phyloP scores from a whole-genome alignment of 768 basidiomycete genomes.

The Dacryopinax primogenitus region DNA sequence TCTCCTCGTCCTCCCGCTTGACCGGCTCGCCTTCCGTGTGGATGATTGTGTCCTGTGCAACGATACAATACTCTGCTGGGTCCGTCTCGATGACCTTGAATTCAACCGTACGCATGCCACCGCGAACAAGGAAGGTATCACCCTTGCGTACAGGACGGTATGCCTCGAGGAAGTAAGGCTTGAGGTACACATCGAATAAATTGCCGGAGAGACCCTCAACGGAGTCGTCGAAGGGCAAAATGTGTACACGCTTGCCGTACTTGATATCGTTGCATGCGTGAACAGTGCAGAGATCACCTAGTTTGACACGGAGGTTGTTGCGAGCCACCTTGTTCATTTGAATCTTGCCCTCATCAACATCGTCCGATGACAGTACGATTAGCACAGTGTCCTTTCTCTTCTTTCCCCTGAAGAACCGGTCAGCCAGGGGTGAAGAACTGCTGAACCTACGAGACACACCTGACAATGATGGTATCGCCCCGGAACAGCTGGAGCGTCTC shows the following conservation, averaged over 20 bases:
- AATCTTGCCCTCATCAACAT: conserved; percentile 95
- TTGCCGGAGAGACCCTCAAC: conserved; percentile 96
- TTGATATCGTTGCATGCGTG: conserved; percentile 96
- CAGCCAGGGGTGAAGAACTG: background rate
- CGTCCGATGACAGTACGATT: conserved; percentile 88
- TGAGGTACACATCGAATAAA: conserved; percentile 96
- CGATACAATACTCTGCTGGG: conserved; percentile 95
- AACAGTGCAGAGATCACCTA: conserved; percentile 90
- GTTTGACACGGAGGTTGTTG: conserved; percentile 94
- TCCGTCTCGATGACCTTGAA: conserved; percentile 99
- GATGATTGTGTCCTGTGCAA: conserved; percentile 97
- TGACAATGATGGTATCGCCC: conserved; percentile 89
- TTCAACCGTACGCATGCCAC: conserved; percentile 96
- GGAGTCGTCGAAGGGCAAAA: conserved; percentile 96
- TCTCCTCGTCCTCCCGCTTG: conserved; percentile 97
- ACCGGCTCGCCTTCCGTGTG: conserved; percentile 97
- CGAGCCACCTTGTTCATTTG: conserved; percentile 99
- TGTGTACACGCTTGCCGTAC: conserved; percentile 94
- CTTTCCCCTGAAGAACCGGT: conserved; percentile 56
- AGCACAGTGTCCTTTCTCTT: conserved; percentile 92
- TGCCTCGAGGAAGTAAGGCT: conserved; percentile 97
- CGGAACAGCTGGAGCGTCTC: conserved; percentile 85
- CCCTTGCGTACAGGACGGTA: conserved; percentile 94
- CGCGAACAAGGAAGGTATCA: conserved; percentile 97
- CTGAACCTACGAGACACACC: conserved; percentile 37